Conservation (phyloP, 2,329 filamentous ascomycete species). For the Exophiala viscosa region DNA sequence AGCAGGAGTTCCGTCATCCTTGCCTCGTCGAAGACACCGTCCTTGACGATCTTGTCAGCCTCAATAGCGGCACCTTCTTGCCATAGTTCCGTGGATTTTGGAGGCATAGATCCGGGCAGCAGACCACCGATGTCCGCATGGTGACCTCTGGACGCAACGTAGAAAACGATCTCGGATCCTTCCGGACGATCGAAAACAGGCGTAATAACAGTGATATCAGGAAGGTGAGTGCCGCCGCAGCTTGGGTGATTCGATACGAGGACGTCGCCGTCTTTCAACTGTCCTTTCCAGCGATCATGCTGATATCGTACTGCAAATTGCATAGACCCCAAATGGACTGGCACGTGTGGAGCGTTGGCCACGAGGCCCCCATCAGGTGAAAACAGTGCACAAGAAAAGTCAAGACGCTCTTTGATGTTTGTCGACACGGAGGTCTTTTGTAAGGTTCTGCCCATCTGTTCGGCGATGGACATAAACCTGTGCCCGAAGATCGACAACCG, state of each 20-base stretch:
- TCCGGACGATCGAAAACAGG: constrained; percentile 69
- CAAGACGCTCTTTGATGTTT: constrained; percentile 74
- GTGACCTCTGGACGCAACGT: constrained; percentile 70
- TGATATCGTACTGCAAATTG: constrained; percentile 78
- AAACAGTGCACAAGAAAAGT: constrained; percentile 80
- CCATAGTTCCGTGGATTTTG: constrained; percentile 45
- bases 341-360: constrained; percentile 66
- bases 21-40: constrained; percentile 37
- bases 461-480: constrained; percentile 80
- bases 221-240: constrained; percentile 76
- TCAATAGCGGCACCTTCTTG: constrained; percentile 48
- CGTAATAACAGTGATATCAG: constrained; percentile 73
- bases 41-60: constrained; percentile 35
- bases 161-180: constrained; percentile 67
- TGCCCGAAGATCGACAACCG: constrained; percentile 76
- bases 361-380: constrained; percentile 72
- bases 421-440: constrained; percentile 78
- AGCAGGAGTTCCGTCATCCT: constrained; percentile 32
- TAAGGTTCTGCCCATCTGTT: constrained; percentile 75
- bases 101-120: constrained; percentile 37
- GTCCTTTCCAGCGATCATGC: constrained; percentile 70
- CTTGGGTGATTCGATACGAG: constrained; percentile 76
- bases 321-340: constrained; percentile 79
- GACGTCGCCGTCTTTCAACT: constrained; percentile 70
- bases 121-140: constrained; percentile 59